Evolutionary conservation across 2,329 filamentous ascomycete species (phyloP).

Genomic region (Fusarium ramigenum): DNA sequence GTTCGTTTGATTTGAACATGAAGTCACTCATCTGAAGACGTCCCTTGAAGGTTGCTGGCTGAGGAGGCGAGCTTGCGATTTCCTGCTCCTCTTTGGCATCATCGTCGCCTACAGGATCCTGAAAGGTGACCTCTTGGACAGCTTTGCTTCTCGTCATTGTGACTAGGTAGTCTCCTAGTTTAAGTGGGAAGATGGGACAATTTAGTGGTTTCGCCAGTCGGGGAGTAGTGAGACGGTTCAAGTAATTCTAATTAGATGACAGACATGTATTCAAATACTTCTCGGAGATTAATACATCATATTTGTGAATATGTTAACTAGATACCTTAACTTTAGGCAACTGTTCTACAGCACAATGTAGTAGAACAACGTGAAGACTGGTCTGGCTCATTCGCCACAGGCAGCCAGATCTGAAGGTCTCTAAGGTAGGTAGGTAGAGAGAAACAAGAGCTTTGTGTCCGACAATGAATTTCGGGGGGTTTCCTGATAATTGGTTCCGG

Average conservation of each 20-base stretch:
- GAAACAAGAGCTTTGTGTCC: conserved; percentile 9
- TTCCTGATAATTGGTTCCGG: background rate
- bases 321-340: conserved; percentile 4
- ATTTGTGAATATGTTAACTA: background rate
- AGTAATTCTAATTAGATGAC: background rate
- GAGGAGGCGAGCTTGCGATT: conserved; percentile 23
- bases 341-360: background rate
- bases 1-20: conserved; percentile 49
- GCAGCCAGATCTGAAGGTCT: background rate
- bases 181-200: background rate
- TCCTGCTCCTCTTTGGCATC: background rate
- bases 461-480: background rate
- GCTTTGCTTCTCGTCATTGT: conserved; percentile 15
- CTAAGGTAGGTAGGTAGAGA: background rate
- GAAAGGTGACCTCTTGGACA: background rate
- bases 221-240: background rate
- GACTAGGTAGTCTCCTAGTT: background rate
- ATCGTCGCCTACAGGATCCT: background rate
- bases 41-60: conserved; percentile 54
- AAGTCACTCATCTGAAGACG: conserved; percentile 57
- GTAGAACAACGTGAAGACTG: background rate
- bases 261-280: background rate
- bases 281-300: background rate
- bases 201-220: background rate
- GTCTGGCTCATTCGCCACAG: conserved; percentile 26